Conservation (phyloP, 2,329 filamentous ascomycete species). For the Daldinia sp. region DNA sequence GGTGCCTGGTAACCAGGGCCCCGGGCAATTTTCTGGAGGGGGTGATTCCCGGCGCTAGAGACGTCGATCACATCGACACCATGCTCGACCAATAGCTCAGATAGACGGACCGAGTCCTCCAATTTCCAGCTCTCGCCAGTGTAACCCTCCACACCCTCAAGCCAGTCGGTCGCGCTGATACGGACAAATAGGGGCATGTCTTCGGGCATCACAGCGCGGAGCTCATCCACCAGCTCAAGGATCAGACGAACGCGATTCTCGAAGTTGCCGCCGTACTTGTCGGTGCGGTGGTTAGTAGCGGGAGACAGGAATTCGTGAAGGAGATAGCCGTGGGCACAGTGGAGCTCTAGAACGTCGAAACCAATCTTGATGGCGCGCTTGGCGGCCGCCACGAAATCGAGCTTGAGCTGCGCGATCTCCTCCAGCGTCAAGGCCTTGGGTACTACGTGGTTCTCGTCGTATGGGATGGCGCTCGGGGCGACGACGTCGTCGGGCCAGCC, state of each 20-base stretch:
- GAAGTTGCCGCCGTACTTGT: slow-evolving; percentile 72
- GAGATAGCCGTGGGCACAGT: slow-evolving; percentile 82
- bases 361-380: slow-evolving; percentile 54
- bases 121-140: slow-evolving; percentile 66
- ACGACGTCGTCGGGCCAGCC: slow-evolving; percentile 52
- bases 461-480: slow-evolving; percentile 67
- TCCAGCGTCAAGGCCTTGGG: slow-evolving; percentile 66
- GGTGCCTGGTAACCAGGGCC: slow-evolving; percentile 71
- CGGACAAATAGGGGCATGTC: slow-evolving; percentile 74
- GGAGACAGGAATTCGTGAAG: slow-evolving; percentile 75
- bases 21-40: slow-evolving; percentile 57
- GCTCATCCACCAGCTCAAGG: slow-evolving; percentile 71
- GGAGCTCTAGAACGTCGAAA: slow-evolving; percentile 74
- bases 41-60: slow-evolving; percentile 68
- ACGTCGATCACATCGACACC: slow-evolving; percentile 78
- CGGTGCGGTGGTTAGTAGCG: slow-evolving; percentile 72
- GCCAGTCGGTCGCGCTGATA: slow-evolving; percentile 73
- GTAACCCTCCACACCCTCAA: slow-evolving; percentile 62
- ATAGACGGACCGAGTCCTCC: slow-evolving; percentile 67
- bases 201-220: slow-evolving; percentile 67
- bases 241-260: slow-evolving; percentile 76
- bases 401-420: slow-evolving; percentile 49
- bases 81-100: slow-evolving; percentile 64
- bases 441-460: slow-evolving; percentile 60
- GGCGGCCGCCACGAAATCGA: slow-evolving; percentile 49